These are phyloP conservation scores for Dictyophora rubrovolvata DNA, from an alignment of 768 basidiomycete species.

Conservation along the genomic window DNA sequence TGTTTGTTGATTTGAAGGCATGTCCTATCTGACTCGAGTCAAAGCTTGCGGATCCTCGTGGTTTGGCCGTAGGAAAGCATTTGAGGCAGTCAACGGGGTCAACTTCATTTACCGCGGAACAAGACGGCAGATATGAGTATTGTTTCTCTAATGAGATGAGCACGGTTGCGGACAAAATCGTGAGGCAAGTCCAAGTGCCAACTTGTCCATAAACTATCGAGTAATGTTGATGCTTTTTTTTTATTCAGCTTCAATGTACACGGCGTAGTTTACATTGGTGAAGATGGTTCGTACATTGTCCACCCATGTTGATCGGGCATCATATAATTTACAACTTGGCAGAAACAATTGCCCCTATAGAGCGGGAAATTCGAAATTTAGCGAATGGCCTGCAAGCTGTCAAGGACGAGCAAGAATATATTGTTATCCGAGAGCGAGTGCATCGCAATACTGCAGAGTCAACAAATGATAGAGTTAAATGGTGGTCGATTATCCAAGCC, in stretches of 20 bases:
- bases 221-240: conserved; percentile 4
- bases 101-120: conserved; percentile 74
- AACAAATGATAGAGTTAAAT: conserved; percentile 92
- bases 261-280: conserved; percentile 87
- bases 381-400: conserved; percentile 75
- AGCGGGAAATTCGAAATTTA: conserved; percentile 84
- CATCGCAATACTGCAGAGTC: conserved; percentile 94
- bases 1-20: conserved; percentile 5
- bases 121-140: conserved; percentile 84
- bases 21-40: conserved; percentile 9
- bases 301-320: neutral
- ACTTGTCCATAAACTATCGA: neutral
- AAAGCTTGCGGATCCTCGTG: conserved; percentile 75
- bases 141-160: conserved; percentile 99
- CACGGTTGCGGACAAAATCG: conserved; percentile 87
- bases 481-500: conserved; percentile 94
- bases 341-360: conserved; percentile 89
- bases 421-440: conserved; percentile 83
- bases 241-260: conserved; percentile 93
- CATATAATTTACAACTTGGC: conserved; percentile 5
- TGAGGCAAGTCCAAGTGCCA: conserved; percentile 49
- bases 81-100: conserved; percentile 84
- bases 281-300: conserved; percentile 52
- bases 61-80: conserved; percentile 61
- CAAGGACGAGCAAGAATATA: conserved; percentile 99